phyloP scores from a whole-genome alignment of 495 filamentous ascomycete genomes.

The Tuber umbilicatum region DNA sequence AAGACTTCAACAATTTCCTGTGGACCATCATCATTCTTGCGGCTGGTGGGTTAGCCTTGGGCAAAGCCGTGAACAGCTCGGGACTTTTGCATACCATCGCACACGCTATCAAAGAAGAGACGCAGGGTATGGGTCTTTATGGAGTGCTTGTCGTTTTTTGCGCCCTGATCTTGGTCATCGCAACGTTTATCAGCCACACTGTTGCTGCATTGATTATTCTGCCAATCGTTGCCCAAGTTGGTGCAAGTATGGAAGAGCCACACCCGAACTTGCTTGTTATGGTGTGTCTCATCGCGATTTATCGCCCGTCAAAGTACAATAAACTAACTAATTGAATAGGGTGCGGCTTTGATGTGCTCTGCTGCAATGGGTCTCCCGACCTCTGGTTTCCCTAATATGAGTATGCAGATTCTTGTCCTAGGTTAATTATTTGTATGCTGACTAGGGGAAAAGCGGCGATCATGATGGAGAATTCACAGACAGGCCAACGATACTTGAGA shows the following conservation, averaged over 20 bases:
- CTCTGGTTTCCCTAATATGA: slow-evolving; percentile 98
- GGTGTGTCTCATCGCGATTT: slow-evolving; percentile 48
- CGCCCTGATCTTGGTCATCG: slow-evolving; percentile 78
- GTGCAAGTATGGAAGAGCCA: slow-evolving; percentile 72
- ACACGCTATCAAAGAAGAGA: slow-evolving; percentile 59
- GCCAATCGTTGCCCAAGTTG: slow-evolving; percentile 80
- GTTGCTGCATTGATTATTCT: slow-evolving; percentile 93
- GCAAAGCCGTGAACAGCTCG: slow-evolving; percentile 88
- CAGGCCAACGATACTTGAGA: slow-evolving; percentile 81
- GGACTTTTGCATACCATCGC: slow-evolving; percentile 90
- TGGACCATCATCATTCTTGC: slow-evolving; percentile 99
- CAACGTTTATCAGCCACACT: slow-evolving; percentile 96
- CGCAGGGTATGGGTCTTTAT: slow-evolving; percentile 78
- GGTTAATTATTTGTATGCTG: slow-evolving; percentile 15
- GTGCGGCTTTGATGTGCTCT: slow-evolving; percentile 57
- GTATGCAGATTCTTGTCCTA: slow-evolving; percentile 52
- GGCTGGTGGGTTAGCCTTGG: slow-evolving; percentile 84
- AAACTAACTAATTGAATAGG: slow-evolving; percentile 20
- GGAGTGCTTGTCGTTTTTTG: slow-evolving; percentile 81
- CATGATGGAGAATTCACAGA: slow-evolving; percentile 94
- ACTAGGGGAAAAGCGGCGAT: slow-evolving; percentile 64
- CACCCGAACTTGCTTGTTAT: slow-evolving; percentile 95
- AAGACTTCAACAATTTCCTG: slow-evolving; percentile 99
- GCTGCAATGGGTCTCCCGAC: slow-evolving; percentile 87
- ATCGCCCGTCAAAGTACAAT: not conserved